Percentiles rank a stretch among this genome's conserved stretches.
These are phyloP conservation scores for Yamadazyma laniorum DNA, from an alignment of 805 yeast species.

Conservation along the genomic window DNA sequence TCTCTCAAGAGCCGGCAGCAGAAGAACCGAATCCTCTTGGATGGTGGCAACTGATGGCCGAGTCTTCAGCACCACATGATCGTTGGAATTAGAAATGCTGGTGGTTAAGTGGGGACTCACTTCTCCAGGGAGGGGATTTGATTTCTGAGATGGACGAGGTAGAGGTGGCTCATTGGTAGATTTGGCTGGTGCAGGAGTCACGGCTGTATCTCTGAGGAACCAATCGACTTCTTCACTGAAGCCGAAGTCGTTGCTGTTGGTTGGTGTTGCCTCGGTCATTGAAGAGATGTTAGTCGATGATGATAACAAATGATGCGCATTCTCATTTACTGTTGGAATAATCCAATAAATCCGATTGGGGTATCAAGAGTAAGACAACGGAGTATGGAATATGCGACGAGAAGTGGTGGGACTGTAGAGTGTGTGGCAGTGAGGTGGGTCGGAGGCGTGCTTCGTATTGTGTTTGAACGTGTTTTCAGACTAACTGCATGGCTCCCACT, in stretches of 20 bases:
- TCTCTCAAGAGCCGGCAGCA: background rate
- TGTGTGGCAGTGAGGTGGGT: no score
- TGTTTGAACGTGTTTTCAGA: no score
- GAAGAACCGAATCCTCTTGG: constrained; percentile 20
- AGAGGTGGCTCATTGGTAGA: background rate
- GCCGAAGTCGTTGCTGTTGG: constrained; percentile 2
- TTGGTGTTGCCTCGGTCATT: no score
- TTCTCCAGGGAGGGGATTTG: background rate
- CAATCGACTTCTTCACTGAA: constrained; percentile 47
- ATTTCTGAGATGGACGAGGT: background rate
- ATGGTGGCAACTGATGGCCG: constrained; percentile 28
- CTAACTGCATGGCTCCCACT: no score
- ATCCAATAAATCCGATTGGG: no score
- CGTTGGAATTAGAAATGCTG: constrained; percentile 32
- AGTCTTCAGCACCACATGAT: constrained; percentile 27
- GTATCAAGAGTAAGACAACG: no score
- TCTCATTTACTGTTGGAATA: no score
- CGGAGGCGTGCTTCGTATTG: no score
- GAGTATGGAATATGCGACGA: no score
- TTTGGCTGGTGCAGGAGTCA: constrained; percentile 3
- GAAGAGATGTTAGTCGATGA: no score
- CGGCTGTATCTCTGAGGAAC: constrained; percentile 43
- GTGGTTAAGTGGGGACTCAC: constrained; percentile 21
- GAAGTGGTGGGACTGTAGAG: no score
- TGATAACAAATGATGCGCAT: background rate